Base-by-base conservation (phyloP, 139 green algal species). In the Closterium sp. region DNA sequence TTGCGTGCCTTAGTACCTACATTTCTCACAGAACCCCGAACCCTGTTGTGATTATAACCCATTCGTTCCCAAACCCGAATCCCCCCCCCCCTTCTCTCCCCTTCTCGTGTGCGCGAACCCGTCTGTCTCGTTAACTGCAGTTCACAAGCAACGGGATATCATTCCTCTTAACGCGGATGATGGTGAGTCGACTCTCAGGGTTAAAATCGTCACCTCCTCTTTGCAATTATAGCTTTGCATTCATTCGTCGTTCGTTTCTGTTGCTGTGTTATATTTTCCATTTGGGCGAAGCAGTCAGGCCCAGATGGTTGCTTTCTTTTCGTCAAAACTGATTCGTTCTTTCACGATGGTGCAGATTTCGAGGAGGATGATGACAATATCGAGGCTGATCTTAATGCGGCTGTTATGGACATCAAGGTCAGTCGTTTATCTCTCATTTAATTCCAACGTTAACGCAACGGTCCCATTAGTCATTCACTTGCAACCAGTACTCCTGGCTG, bases 381-480 rank as follows among this genome's bases (percentile, higher is more conserved):
- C 8, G 86, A 90, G 12, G 38, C 86, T 1, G 43, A 69, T 9
- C 43, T 69, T 69, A 69, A 69, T 16, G 43, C 43, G 43, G 43
- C 43, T 69, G 86, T 90, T 10, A 84, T 90, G 31, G 86, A 90
- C 32, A 69, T 90, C 31, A 90, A 90, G 86, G 86, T 33, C 1
- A 9, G 43, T 69, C 43, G 38, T 66, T 69, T 69, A 16, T 69
- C 1, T n/a, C n/a, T n/a, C n/a, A n/a, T n/a, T n/a, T n/a, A n/a
- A n/a, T n/a, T n/a, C n/a, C n/a, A n/a, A n/a, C n/a, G n/a, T n/a
- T n/a, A n/a, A n/a, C n/a, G n/a, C n/a, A n/a, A n/a, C n/a, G n/a
- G n/a, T n/a, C n/a, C n/a, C n/a, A n/a, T n/a, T n/a, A n/a, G n/a
- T n/a, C n/a, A n/a, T n/a, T n/a, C n/a, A n/a, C n/a, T n/a, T n/a